Conservation (phyloP, 2,329 filamentous ascomycete genomes). For the Epichloe uncinata region DNA sequence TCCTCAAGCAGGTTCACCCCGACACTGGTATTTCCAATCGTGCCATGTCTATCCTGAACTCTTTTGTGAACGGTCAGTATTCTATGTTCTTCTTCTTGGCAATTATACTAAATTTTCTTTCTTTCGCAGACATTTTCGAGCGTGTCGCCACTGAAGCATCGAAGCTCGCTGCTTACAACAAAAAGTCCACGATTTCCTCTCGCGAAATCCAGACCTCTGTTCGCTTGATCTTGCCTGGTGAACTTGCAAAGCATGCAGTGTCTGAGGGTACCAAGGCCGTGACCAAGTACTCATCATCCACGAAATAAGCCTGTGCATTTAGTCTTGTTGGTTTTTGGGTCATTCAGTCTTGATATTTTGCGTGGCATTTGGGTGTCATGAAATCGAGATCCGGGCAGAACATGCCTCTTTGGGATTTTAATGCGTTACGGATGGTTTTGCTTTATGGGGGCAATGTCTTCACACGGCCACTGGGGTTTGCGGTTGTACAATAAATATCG, state of each 20-base stretch:
- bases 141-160: slow-evolving; percentile 96
- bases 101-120: too few relatives aligned
- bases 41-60: slow-evolving; percentile 99
- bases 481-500: slow-evolving; percentile 60
- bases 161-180: slow-evolving; percentile 99
- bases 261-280: slow-evolving; percentile 99
- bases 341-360: slow-evolving; percentile 37
- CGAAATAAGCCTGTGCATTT: slow-evolving; percentile 63
- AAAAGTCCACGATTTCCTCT: slow-evolving; percentile 99
- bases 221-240: slow-evolving; percentile 91
- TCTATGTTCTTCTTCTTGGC: neutral
- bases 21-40: slow-evolving; percentile 99
- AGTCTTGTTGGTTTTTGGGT: slow-evolving; percentile 39
- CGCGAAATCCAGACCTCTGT: slow-evolving; percentile 99
- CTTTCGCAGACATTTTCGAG: slow-evolving; percentile 80
- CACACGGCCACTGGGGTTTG: slow-evolving; percentile 55
- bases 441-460: slow-evolving; percentile 56
- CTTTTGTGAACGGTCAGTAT: slow-evolving; percentile 86
- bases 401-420: slow-evolving; percentile 39
- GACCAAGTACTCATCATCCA: slow-evolving; percentile 99
- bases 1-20: slow-evolving; percentile 99
- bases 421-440: slow-evolving; percentile 64
- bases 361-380: slow-evolving; percentile 47
- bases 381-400: slow-evolving; percentile 31
- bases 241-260: slow-evolving; percentile 98